Base-by-base conservation (phyloP, 257 asterid species). In the Thymus mandschuricus region DNA sequence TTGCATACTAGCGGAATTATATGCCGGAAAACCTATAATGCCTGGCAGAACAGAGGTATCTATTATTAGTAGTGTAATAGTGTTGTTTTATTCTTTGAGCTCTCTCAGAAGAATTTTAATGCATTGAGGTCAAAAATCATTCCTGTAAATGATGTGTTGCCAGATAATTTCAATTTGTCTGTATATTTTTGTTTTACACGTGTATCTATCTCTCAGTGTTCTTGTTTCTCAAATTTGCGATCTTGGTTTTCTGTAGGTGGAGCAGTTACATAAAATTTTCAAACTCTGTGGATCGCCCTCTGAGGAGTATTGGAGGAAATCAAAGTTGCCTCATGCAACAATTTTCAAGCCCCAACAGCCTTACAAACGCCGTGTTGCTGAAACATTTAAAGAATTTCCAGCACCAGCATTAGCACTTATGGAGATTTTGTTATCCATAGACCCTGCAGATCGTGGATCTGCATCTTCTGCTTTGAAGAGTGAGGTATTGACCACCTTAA, bases 221-320 rank as follows among this genome's bases (percentile, higher is more conserved):
- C 61, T 28, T 60, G 40, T 62, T 63, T 69, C 41, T 29, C 8
- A 28, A 66, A 49, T 29, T 51, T 60, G 43, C 74, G 61, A 56
- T 69, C 40, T 74, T 70, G 74, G 34, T 38, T 52, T 40, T 64
- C 68, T 35, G 68, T 79, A 92, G 99, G 99, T 95, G 64, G 99
- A 95, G 86, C 99, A 95, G 83, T 75, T 95, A 52, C 99, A 95
- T 78, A 95, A 95, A 77, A 95, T 95, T 69, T 95, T 95, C 83
- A 95, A 95, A 81, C 96, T 95, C 56, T 95, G 99, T 72, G 99
- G 99, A 40, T 95, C 99, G 13, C 99, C 99, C 13, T 85, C 89
- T 1, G 99, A 95, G 81, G 99, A 95, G 76, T 92, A 91, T 71
- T 95, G 99, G 99, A 88, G 83, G 82, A 95, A 89, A 76, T 88